Evolutionary conservation across 108 stramenopile genomes (phyloP), one percentile per base, ranked within the genome.

Genomic region (Skeletonema menzelii): DNA sequence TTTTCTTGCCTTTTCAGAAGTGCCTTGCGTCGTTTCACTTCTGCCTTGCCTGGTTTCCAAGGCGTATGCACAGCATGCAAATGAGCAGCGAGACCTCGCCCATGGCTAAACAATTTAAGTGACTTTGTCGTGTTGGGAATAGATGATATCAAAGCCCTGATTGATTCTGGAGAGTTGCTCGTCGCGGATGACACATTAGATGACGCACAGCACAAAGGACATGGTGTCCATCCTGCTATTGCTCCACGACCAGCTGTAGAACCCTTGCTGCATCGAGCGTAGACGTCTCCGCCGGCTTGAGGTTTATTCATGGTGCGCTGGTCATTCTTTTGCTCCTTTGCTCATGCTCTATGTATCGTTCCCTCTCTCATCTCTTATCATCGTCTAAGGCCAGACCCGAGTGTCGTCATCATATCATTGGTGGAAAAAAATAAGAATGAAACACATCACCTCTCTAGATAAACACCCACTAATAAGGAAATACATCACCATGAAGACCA

Each of bases 61-160:
- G 93, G 93, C 10, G 93, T 85, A 77, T 95, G 93, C 28, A 95
- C 86, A 7, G 89, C 87, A 63, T 88, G 86, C 11, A 95, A 66
- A 85, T 95, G 93, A 11, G 85, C 73, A 7, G 91, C 83, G 46
- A 95, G 84, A 20, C 93, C 93, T 65, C 91, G 69, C 10, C 93
- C 93, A 13, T 86, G 65, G 14, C 86, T 87, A 74, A 82, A 91
- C 38, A 72, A 26, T 37, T 88, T 83, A 0, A 67, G 38, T 19
- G 77, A 72, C 57, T 79, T 79, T 24, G 56, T 67, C 13, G 53
- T 59, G 28, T 65, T 57, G 20, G 31, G 31, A 4, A 26, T 12
- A 11, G 38, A 35, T 26, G 76, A 77, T 26, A 69, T 31, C 24
- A 59, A 37, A 20, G 31, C 47, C 17, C 28, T 38, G 40, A 70